phyloP scores from a whole-genome alignment of 495 filamentous ascomycete genomes.

The Aspergillus sclerotiicarbonarius region DNA sequence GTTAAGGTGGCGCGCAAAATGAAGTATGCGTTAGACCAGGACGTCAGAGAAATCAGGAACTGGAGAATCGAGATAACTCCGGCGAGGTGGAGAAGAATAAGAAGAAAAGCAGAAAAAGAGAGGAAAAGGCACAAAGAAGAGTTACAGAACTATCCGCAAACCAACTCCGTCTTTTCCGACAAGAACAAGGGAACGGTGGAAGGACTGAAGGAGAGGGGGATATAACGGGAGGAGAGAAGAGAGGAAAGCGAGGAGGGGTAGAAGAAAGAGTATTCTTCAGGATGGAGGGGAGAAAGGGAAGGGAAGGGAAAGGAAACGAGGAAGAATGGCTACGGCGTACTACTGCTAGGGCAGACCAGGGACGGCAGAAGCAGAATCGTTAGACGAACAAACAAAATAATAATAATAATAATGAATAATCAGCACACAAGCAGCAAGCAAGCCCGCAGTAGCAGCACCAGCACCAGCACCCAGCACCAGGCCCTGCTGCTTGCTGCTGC shows the following conservation, averaged over 20 bases:
- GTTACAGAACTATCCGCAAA: conserved; percentile 41
- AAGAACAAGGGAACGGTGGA: conserved; percentile 39
- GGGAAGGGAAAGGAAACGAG: conserved; percentile 23
- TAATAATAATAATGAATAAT: conserved; percentile 14
- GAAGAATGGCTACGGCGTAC: conserved; percentile 20
- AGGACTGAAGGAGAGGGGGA: conserved; percentile 22
- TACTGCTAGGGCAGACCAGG: conserved; percentile 28
- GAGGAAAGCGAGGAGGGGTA: conserved; percentile 45
- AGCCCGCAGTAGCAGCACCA: no score
- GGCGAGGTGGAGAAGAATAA: conserved; percentile 32
- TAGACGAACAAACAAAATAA: conserved; percentile 25
- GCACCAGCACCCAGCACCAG: not conserved
- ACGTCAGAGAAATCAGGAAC: conserved; percentile 27
- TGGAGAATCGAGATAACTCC: conserved; percentile 35
- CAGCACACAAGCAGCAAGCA: conserved; percentile 19
- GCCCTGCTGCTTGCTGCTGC: conserved; percentile 1
- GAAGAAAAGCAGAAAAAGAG: conserved; percentile 40
- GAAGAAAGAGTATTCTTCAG: conserved; percentile 33
- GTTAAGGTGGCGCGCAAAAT: conserved; percentile 28
- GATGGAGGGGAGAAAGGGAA: conserved; percentile 35
- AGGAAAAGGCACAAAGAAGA: conserved; percentile 32
- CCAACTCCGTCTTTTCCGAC: conserved; percentile 43
- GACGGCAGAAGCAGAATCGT: conserved; percentile 21
- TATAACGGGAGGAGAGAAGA: conserved; percentile 18
- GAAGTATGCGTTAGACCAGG: conserved; percentile 27